Conservation (phyloP, 1,139 yeast species). For the Candida sp. region DNA sequence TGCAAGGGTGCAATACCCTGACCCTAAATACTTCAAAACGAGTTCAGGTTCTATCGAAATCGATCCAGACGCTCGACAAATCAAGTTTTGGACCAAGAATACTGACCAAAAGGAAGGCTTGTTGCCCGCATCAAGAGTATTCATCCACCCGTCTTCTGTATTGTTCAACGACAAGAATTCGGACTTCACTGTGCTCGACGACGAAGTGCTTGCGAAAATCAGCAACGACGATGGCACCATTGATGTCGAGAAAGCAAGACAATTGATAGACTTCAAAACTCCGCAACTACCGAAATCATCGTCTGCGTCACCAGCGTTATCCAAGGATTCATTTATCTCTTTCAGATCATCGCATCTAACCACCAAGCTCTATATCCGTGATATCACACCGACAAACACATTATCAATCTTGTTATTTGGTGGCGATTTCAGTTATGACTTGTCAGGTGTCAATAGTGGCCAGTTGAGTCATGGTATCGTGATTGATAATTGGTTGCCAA, state of each 20-base stretch:
- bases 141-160: constrained; percentile 84
- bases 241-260: constrained; percentile 32
- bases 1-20: constrained; percentile 83
- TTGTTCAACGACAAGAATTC: constrained; percentile 47
- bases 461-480: constrained; percentile 65
- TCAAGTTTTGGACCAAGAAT: constrained; percentile 75
- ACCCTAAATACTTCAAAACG: constrained; percentile 72
- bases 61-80: constrained; percentile 80
- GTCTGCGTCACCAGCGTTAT: background rate
- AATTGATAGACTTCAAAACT: constrained; percentile 33
- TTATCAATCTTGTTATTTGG: constrained; percentile 80
- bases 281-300: constrained; percentile 31
- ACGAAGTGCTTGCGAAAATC: constrained; percentile 19
- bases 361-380: constrained; percentile 70
- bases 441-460: constrained; percentile 41
- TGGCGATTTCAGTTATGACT: constrained; percentile 74
- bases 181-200: constrained; percentile 21
- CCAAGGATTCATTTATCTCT: constrained; percentile 58
- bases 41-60: constrained; percentile 81
- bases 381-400: constrained; percentile 78
- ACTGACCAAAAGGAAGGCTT: constrained; percentile 39
- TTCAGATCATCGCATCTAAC: constrained; percentile 65
- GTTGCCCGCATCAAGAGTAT: constrained; percentile 69
- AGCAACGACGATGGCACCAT: constrained; percentile 42
- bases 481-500: constrained; percentile 80